Percentiles rank a stretch among this genome's conserved stretches.
These are phyloP conservation scores for Cryptosporidium tyzzeri DNA, from an alignment of 169 alveolate species.

Conservation along the genomic window DNA sequence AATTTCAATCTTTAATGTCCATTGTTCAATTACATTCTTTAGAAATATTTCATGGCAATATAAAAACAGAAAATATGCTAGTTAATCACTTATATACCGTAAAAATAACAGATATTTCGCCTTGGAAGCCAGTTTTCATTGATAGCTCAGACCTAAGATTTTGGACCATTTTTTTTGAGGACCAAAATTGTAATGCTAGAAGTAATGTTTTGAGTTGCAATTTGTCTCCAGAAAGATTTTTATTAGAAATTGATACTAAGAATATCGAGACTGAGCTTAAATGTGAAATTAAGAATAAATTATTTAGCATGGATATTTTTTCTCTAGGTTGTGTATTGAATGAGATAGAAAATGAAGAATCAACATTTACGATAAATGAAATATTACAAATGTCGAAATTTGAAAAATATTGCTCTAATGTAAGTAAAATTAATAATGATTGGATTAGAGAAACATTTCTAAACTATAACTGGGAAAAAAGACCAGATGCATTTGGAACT, in stretches of 20 bases:
- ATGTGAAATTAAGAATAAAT: neutral
- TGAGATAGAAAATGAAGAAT: slow-evolving; percentile 41
- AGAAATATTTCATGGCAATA: slow-evolving; percentile 79
- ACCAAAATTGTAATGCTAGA: neutral
- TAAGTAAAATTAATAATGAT: neutral
- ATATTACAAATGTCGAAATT: slow-evolving; percentile 9
- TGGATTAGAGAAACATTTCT: slow-evolving; percentile 24
- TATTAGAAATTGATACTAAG: neutral
- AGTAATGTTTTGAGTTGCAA: slow-evolving; percentile 16
- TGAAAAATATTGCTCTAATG: neutral
- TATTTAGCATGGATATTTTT: slow-evolving; percentile 57
- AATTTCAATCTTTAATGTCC: slow-evolving; percentile 76
- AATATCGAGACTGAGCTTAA: neutral
- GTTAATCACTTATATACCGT: slow-evolving; percentile 73
- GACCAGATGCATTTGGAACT: slow-evolving; percentile 4
- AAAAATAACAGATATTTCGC: slow-evolving; percentile 78
- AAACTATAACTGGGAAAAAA: neutral
- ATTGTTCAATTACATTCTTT: slow-evolving; percentile 77
- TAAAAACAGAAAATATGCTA: slow-evolving; percentile 78
- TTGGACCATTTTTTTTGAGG: slow-evolving; percentile 71
- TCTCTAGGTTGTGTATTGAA: slow-evolving; percentile 46
- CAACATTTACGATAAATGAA: slow-evolving; percentile 36
- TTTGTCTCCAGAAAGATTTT: slow-evolving; percentile 65
- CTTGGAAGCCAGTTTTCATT: slow-evolving; percentile 70
- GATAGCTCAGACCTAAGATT: slow-evolving; percentile 40